These are phyloP conservation scores for Trematosphaeria pertusa DNA, from an alignment of 2,329 filamentous ascomycete species.

Conservation along the genomic window DNA sequence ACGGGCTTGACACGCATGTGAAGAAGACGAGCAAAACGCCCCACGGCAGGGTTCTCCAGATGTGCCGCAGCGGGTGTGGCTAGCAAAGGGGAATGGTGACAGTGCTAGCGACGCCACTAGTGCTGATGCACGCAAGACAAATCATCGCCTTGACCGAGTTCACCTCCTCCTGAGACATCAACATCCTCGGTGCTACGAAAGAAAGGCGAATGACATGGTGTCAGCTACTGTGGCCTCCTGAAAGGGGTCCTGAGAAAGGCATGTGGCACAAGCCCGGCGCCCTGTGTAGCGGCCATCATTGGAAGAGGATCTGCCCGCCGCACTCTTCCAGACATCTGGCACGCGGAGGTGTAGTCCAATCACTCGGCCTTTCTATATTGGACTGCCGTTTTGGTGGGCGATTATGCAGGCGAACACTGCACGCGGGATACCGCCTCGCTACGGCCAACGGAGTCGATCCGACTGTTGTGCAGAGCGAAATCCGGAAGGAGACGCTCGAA, in stretches of 20 bases:
- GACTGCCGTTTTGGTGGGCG: constrained; percentile 16
- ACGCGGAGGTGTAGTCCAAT: constrained; percentile 30
- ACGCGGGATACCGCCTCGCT: constrained; percentile 23
- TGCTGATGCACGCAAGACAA: constrained; percentile 31
- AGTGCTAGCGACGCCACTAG: constrained; percentile 33
- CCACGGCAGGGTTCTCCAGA: constrained; percentile 41
- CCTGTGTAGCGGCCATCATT: constrained; percentile 17
- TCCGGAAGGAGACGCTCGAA: no score
- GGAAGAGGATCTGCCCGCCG: constrained; percentile 22
- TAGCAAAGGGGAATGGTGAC: constrained; percentile 29
- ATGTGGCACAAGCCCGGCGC: constrained; percentile 26
- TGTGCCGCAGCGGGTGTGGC: constrained; percentile 39
- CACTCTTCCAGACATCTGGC: constrained; percentile 25
- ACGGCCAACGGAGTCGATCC: constrained; percentile 12
- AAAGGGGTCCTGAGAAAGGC: constrained; percentile 18
- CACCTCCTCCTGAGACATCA: constrained; percentile 10
- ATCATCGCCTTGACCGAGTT: constrained; percentile 19
- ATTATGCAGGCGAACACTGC: constrained; percentile 17
- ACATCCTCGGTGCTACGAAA: constrained; percentile 16
- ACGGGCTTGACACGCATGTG: constrained; percentile 32
- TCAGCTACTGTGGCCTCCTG: constrained; percentile 19
- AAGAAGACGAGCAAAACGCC: constrained; percentile 17
- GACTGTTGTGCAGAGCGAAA: constrained; percentile 16
- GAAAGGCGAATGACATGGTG: constrained; percentile 14
- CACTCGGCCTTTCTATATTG: constrained; percentile 21